Base-by-base conservation (phyloP, 306 rosid genomes). In the Rosa multiflora region DNA sequence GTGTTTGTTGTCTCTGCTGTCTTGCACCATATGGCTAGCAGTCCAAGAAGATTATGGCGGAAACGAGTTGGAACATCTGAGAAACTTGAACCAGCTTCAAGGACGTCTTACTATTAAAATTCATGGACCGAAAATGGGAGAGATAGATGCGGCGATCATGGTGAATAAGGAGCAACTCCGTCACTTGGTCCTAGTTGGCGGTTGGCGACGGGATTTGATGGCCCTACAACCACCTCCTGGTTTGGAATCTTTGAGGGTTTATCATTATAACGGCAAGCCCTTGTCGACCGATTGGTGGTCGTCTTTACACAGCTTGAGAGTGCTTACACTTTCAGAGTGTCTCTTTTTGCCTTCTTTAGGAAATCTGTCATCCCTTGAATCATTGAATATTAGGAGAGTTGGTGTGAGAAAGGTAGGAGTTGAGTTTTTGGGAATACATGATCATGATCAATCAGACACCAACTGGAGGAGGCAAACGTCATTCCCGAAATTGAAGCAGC, bases 261-360 rank as follows among this genome's bases (percentile, higher is more conserved):
- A 26, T 26, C 29, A 26, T 26, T 26, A 26, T 26, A 26, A 26
- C 29, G 29, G 29, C 29, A 26, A 26, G 29, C 29, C 29, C 29
- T 26, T 26, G 29, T 26, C 29, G 29, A 26, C 29, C 29, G 29
- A 18, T 9, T 78, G 81, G 81, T 37, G 39, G 56, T 11, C 20
- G 67, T 55, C 44, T 3, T 20, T 78, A 2, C 40, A 7, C 11
- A 53, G 56, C 6, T 29, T 78, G 42, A 78, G 10, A 21, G 0
- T 1, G 2, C 66, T 77, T 10, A 3, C 0, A 26, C 29, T 26
- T 26, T 26, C 29, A 26, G 35, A 26, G 29, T 26, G 29, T 26
- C 29, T 26, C 29, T 26, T 26, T 18, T 64, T 76, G 37, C 73
- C 62, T 63, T 58, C 79, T 62, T 49, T 76, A 17, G 79, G 58